These are phyloP conservation scores for Zea luxurians DNA, from an alignment of 176 grass and related monocot species.

Conservation along the genomic window DNA sequence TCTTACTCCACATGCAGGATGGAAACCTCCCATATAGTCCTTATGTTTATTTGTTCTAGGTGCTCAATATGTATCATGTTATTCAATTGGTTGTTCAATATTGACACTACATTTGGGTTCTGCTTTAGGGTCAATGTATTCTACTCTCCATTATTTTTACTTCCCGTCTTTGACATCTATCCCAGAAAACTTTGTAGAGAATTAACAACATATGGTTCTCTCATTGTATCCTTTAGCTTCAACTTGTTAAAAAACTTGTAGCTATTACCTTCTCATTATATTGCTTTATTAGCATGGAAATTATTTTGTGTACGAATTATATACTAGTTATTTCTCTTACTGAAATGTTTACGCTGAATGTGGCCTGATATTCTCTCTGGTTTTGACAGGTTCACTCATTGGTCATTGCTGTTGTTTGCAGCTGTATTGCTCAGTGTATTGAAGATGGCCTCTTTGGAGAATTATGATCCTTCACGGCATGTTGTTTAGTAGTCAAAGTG, in stretches of 20 bases:
- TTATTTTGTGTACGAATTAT: not conserved
- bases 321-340: not conserved
- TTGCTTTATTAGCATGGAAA: not conserved
- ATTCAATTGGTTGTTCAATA: constrained; percentile 4
- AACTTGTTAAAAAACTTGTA: not conserved
- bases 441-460: constrained; percentile 11
- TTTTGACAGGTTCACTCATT: constrained; percentile 28
- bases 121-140: not conserved
- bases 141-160: not conserved
- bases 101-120: not conserved
- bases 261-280: not conserved
- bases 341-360: constrained; percentile 2
- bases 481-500: constrained; percentile 28
- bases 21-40: not conserved
- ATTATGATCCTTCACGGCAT: constrained; percentile 24
- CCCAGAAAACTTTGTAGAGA: not conserved
- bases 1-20: not conserved
- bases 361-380: constrained; percentile 25
- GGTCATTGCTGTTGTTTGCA: not conserved
- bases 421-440: constrained; percentile 18
- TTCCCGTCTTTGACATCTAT: not conserved
- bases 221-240: not conserved
- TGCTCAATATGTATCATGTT: not conserved
- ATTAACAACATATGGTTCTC: not conserved
- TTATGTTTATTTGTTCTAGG: not conserved